These are phyloP conservation scores for Jatropha podagrica DNA, from an alignment of 441 rosid species.

Conservation along the genomic window DNA sequence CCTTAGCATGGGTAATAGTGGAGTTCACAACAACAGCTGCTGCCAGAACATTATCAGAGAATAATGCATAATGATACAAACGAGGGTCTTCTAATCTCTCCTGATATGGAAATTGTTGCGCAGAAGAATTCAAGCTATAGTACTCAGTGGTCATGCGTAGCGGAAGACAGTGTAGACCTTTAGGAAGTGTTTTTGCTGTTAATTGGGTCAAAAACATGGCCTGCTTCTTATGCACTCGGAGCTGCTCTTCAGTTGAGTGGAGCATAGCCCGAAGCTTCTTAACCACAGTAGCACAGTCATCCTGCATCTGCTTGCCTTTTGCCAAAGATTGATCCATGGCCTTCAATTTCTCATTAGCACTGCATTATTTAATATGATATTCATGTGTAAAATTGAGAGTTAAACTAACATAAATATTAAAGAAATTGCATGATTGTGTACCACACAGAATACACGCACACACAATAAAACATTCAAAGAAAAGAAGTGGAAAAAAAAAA, in stretches of 20 bases:
- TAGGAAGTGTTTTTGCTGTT: conserved; percentile 92
- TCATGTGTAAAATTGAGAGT: conserved; percentile 4
- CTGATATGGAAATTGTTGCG: conserved; percentile 65
- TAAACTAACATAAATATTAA: neutral
- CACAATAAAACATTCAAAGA: neutral
- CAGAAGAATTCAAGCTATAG: conserved; percentile 57
- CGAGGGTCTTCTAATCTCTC: conserved; percentile 67
- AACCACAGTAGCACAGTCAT: conserved; percentile 78
- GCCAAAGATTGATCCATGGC: conserved; percentile 83
- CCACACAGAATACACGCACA: neutral
- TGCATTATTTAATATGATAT: conserved; percentile 27
- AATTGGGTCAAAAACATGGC: conserved; percentile 83
- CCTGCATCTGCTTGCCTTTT: conserved; percentile 82
- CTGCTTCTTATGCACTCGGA: conserved; percentile 89
- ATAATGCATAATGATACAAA: conserved; percentile 82
- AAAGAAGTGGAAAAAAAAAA: neutral
- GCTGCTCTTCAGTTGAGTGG: conserved; percentile 92
- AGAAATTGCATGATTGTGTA: neutral
- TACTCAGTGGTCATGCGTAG: conserved; percentile 86
- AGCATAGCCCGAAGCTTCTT: conserved; percentile 97
- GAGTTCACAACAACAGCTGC: conserved; percentile 86
- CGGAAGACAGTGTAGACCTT: conserved; percentile 97
- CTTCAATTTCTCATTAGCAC: conserved; percentile 70
- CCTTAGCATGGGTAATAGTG: conserved; percentile 72
- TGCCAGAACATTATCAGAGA: conserved; percentile 85